Evolutionary conservation across 2,329 filamentous ascomycete genomes (phyloP).

Genomic region (Aspergillus pseudoglaucus): DNA sequence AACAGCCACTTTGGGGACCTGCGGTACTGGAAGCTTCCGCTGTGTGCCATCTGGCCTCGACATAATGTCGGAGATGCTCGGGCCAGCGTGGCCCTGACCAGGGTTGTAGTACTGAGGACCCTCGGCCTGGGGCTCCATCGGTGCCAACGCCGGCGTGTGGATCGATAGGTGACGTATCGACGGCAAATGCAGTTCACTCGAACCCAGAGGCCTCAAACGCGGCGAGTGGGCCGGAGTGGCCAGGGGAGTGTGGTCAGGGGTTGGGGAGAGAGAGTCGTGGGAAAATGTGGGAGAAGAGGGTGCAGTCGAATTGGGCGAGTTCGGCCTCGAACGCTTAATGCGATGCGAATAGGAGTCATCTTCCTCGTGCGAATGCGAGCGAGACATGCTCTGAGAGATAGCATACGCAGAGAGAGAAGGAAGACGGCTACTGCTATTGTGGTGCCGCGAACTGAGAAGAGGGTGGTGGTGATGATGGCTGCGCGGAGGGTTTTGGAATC

Average conservation of each 20-base stretch:
- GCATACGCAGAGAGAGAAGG: conserved; percentile 73
- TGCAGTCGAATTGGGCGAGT: conserved; percentile 90
- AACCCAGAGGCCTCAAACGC: conserved; percentile 70
- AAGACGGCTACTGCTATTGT: conserved; percentile 50
- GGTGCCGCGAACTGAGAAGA: conserved; percentile 41
- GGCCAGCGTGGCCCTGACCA: conserved; percentile 55
- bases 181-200: conserved; percentile 71
- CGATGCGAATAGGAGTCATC: conserved; percentile 67
- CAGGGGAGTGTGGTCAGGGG: conserved; percentile 96
- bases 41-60: conserved; percentile 79
- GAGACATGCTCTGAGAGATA: conserved; percentile 76
- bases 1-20: conserved; percentile 78
- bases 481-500: conserved; percentile 37
- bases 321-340: conserved; percentile 83
- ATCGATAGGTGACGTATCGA: conserved; percentile 70
- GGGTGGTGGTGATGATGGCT: conserved; percentile 29
- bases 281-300: conserved; percentile 95
- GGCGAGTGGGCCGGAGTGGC: conserved; percentile 94
- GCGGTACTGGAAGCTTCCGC: conserved; percentile 83
- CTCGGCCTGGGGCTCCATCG: conserved; percentile 62
- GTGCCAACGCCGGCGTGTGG: conserved; percentile 60
- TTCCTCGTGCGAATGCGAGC: conserved; percentile 74
- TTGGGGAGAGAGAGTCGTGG: conserved; percentile 89
- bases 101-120: conserved; percentile 54
- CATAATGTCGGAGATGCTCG: conserved; percentile 89